phyloP scores from a whole-genome alignment of 2,329 filamentous ascomycete genomes.

The Verticillium longisporum region DNA sequence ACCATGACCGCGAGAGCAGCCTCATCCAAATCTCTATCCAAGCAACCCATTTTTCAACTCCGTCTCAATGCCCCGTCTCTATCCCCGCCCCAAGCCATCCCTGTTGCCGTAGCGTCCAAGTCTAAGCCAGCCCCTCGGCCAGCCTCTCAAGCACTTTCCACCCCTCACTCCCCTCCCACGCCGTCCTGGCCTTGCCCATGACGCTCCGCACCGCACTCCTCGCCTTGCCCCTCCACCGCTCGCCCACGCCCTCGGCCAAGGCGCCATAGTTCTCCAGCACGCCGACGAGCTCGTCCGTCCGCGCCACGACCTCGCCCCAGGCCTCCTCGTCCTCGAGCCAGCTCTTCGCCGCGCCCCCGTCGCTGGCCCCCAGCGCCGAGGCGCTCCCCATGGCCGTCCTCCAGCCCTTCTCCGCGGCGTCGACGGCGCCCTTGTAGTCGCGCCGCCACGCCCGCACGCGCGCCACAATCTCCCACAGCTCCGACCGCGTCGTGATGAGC shows the following conservation, averaged over 20 bases:
- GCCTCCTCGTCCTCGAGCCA: constrained; percentile 54
- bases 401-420: constrained; percentile 87
- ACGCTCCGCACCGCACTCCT: constrained; percentile 78
- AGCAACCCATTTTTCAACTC: background rate
- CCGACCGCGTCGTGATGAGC: constrained; percentile 72
- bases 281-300: constrained; percentile 76
- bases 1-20: background rate
- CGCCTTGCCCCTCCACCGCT: constrained; percentile 83
- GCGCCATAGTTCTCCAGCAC: constrained; percentile 74
- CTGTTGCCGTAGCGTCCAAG: background rate
- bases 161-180: constrained; percentile 70
- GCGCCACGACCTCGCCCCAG: constrained; percentile 67
- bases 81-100: background rate
- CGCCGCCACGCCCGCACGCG: constrained; percentile 67
- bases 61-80: constrained; percentile 11
- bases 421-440: constrained; percentile 65
- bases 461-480: constrained; percentile 70
- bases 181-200: constrained; percentile 72
- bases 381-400: constrained; percentile 47
- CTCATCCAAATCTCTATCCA: background rate
- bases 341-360: constrained; percentile 15
- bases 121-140: constrained; percentile 43
- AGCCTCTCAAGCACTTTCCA: constrained; percentile 56
- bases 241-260: constrained; percentile 60
- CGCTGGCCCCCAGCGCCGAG: constrained; percentile 4